Evolutionary conservation across 2,329 filamentous ascomycete genomes (phyloP).

Genomic region (Fusarium agapanthi): DNA sequence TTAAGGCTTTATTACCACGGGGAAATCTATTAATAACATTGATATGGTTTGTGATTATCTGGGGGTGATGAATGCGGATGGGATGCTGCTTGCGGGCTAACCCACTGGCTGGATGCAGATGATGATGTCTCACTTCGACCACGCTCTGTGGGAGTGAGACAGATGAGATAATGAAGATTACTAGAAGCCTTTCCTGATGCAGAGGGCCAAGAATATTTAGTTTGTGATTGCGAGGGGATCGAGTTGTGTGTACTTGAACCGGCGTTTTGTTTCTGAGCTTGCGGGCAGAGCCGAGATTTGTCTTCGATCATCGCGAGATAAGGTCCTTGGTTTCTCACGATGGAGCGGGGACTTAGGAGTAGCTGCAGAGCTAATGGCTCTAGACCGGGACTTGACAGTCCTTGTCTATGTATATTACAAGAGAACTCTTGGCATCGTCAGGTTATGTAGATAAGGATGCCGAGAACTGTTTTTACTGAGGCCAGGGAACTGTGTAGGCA

Average conservation of each 20-base stretch:
- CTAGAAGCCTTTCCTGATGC: neutral
- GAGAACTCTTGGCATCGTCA: neutral
- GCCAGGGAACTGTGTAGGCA: fast-evolving
- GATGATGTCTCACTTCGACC: neutral
- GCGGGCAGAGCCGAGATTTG: neutral
- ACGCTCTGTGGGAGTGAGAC: neutral
- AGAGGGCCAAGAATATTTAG: fast-evolving
- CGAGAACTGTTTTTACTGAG: neutral
- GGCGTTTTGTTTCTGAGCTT: neutral
- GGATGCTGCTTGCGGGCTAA: slow-evolving; percentile 12
- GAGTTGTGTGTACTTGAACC: neutral
- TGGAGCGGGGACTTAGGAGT: neutral
- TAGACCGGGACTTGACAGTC: neutral
- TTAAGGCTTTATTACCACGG: neutral
- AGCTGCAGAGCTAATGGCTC: fast-evolving
- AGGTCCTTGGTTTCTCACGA: neutral
- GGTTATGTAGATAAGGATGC: neutral
- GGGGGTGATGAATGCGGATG: slow-evolving; percentile 13
- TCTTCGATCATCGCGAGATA: neutral
- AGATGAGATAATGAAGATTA: neutral
- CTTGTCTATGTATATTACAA: too few relatives aligned
- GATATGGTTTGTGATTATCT: neutral
- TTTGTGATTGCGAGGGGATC: neutral
- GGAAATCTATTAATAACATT: neutral
- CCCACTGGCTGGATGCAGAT: slow-evolving; percentile 17